Evolutionary conservation across 1,284 basidiomycete species (phyloP).

Genomic region (Fomitopsis pinicola): DNA sequence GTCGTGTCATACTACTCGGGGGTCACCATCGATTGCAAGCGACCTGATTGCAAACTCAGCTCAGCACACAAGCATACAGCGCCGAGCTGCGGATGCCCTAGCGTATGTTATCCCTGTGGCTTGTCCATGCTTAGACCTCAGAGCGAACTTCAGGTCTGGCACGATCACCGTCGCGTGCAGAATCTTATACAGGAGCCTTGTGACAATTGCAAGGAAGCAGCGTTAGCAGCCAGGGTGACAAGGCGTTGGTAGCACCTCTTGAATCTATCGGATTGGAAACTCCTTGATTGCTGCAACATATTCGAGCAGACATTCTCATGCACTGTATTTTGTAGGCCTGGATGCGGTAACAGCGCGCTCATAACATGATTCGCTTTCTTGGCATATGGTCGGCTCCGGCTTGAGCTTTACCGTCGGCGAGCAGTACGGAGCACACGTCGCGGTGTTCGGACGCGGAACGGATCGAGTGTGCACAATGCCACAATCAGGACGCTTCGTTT

Average conservation of each 20-base stretch:
- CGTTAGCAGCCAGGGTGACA: constrained; percentile 22
- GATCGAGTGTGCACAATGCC: not conserved
- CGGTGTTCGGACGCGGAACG: not conserved
- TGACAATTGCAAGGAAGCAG: constrained; percentile 38
- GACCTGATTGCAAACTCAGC: constrained; percentile 38
- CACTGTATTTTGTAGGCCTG: not conserved
- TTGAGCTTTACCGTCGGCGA: not conserved
- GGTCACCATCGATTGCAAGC: constrained; percentile 37
- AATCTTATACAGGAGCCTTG: constrained; percentile 49
- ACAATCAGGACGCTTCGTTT: not conserved
- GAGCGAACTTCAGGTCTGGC: constrained; percentile 27
- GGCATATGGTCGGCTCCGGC: not conserved
- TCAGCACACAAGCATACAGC: constrained; percentile 41
- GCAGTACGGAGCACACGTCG: not conserved
- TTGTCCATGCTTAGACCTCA: not conserved
- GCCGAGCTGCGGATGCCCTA: constrained; percentile 30
- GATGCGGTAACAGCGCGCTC: not conserved
- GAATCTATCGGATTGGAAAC: no score
- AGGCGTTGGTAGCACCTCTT: constrained; percentile 16
- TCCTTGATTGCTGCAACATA: not conserved
- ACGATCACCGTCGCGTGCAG: constrained; percentile 38
- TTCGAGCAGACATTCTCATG: not conserved
- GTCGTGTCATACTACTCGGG: constrained; percentile 48
- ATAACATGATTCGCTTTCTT: not conserved
- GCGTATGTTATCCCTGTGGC: constrained; percentile 14